Conservation (phyloP, 2,329 filamentous ascomycete genomes). For the Exophiala alcalophila region DNA sequence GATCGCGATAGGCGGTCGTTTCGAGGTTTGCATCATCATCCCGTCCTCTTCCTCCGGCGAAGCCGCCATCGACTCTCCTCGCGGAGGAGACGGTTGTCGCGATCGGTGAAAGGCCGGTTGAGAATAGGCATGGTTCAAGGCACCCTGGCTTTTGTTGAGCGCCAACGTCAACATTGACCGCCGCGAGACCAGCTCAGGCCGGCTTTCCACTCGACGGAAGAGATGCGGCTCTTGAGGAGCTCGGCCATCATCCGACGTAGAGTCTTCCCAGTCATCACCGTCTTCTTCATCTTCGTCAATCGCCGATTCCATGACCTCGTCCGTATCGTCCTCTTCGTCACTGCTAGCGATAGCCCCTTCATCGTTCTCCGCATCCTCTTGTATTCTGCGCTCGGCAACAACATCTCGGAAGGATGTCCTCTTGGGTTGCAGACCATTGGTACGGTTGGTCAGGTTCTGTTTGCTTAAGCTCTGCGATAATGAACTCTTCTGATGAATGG, state of each 20-base stretch:
- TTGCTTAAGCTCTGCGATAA: conserved; percentile 48
- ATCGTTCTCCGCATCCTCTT: conserved; percentile 52
- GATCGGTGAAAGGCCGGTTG: conserved; percentile 46
- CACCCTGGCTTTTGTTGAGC: conserved; percentile 54
- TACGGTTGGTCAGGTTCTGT: conserved; percentile 36
- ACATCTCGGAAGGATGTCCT: conserved; percentile 78
- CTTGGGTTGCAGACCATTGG: conserved; percentile 56
- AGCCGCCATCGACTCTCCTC: conserved; percentile 52
- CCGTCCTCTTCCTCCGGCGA: conserved; percentile 45
- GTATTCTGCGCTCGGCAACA: conserved; percentile 65
- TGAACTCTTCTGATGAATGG: conserved; percentile 36
- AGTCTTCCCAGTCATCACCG: conserved; percentile 58
- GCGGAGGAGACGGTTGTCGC: conserved; percentile 62
- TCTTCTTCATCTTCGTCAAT: conserved; percentile 67
- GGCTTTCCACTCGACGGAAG: conserved; percentile 90
- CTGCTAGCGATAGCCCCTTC: conserved; percentile 60
- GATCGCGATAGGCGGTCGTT: conserved; percentile 25
- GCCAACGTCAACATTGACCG: conserved; percentile 86
- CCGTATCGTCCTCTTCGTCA: conserved; percentile 59
- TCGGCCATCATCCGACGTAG: conserved; percentile 75
- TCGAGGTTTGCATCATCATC: conserved; percentile 28
- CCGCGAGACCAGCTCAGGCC: conserved; percentile 76
- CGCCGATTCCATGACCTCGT: conserved; percentile 74
- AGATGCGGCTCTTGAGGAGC: conserved; percentile 74
- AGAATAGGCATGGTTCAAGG: conserved; percentile 34